Evolutionary conservation across 192 early-diverging fungal species (phyloP).

Genomic region (Umbelopsis vinacea): DNA sequence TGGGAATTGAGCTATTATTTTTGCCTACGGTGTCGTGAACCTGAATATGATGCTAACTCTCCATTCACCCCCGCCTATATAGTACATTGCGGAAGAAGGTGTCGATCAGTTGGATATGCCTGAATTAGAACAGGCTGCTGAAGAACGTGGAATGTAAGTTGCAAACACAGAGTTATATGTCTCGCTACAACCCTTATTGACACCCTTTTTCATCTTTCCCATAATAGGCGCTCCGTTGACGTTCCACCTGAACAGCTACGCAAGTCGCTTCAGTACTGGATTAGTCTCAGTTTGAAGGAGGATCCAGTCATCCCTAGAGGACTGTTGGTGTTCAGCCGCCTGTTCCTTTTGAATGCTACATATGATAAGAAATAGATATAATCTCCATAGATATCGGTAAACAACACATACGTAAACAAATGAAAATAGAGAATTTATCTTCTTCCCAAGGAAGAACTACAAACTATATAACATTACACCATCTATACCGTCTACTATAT

Average conservation of each 20-base stretch:
- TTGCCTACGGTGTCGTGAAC: neutral
- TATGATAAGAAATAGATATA: conserved; percentile 28
- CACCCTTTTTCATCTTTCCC: neutral
- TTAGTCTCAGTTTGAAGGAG: conserved; percentile 40
- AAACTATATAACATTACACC: conserved; percentile 5
- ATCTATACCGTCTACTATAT: neutral
- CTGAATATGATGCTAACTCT: neutral
- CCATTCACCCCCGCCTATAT: too few relatives aligned
- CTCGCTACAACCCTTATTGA: too few relatives aligned
- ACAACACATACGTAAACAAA: neutral
- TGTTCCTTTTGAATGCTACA: conserved; percentile 57
- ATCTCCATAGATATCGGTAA: neutral
- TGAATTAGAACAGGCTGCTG: conserved; percentile 51
- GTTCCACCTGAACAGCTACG: conserved; percentile 44
- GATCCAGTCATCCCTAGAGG: conserved; percentile 37
- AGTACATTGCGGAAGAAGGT: conserved; percentile 49
- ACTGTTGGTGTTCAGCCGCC: conserved; percentile 54
- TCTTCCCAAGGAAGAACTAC: neutral
- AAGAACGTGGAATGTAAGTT: conserved; percentile 59
- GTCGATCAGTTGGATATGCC: conserved; percentile 40
- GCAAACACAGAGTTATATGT: too few relatives aligned
- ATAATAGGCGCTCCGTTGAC: conserved; percentile 44
- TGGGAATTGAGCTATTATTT: neutral
- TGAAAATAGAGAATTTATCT: conserved; percentile 8
- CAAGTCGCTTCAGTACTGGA: conserved; percentile 51